Evolutionary conservation across 1,139 yeast genomes (phyloP), one percentile per base, ranked within the genome.

Genomic region (Nadsonia starkeyi-henricii): DNA sequence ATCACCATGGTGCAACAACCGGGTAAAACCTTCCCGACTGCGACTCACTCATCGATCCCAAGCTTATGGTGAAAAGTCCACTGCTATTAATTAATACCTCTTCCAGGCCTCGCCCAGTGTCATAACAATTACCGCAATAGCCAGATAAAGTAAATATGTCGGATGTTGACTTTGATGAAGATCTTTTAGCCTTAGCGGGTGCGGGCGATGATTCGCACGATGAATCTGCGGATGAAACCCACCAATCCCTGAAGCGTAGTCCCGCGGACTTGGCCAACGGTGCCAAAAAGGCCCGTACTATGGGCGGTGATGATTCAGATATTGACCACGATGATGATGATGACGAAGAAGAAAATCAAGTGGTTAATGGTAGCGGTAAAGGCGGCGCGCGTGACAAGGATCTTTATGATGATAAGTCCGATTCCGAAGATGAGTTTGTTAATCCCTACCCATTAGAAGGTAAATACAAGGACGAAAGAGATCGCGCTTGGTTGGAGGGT

Each of bases 391-490:
- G 68, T 49, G 60, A 52, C 5, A 61, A 51, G 21, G 71, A 64
- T 33, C 66, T 61, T 2, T 68, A 59, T n/a, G 71, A 62, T 2
- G 71, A 62, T 19, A 74, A 65, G 9, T 72, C 70, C 12, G 73
- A 65, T 3, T 72, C 66, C 2, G 73, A 66, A 1, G 75, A 69
- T 30, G 66, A 62, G 8, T 66, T 63, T 21, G 70, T 69, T 48
- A 74, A 82, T 56, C 98, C 97, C 7, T 91, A 89, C 63, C 98
- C 98, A 1, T 67, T 91, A 51, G 96, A 88, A 62, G 95, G 95
- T 17, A 86, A 86, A 60, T 91, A 81, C 69, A 84, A 79, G 59
- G 84, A 88, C 64, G 95, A 81, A 51, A 73, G 70, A 8, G 99
- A 93, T 65, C 74, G 86, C 52, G 79, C 69, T 4, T 62, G 70